Evolutionary conservation across 2,329 filamentous ascomycete genomes (phyloP).

Genomic region (Colletotrichum eleusines): DNA sequence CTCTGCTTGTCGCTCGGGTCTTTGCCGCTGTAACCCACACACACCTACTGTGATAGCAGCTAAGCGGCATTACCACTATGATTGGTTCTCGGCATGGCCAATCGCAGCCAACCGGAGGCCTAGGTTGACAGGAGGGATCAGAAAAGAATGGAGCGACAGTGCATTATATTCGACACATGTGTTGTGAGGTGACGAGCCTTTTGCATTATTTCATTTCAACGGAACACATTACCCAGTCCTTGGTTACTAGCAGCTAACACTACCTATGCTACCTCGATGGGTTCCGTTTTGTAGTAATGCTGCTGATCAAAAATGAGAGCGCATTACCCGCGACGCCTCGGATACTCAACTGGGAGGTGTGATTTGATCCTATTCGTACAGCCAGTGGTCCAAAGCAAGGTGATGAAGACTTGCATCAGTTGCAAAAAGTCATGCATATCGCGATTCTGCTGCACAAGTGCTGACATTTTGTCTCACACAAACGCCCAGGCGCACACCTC

Average conservation of each 20-base stretch:
- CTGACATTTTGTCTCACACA: constrained; percentile 39
- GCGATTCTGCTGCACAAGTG: constrained; percentile 37
- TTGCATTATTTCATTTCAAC: not conserved
- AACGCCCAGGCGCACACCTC: constrained; percentile 31
- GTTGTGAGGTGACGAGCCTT: constrained; percentile 37
- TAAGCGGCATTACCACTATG: constrained; percentile 17
- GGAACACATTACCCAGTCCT: constrained; percentile 26
- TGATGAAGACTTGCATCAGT: constrained; percentile 34
- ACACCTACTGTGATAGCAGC: constrained; percentile 28
- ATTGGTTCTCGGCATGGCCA: constrained; percentile 32
- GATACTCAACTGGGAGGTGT: not conserved
- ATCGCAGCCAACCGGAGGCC: constrained; percentile 35
- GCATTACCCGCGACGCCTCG: not conserved
- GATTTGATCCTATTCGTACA: constrained; percentile 4
- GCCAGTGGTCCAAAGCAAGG: constrained; percentile 21
- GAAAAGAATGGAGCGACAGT: constrained; percentile 29
- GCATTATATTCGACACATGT: constrained; percentile 34
- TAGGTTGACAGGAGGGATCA: constrained; percentile 6
- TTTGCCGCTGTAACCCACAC: constrained; percentile 39
- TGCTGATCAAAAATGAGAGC: constrained; percentile 10
- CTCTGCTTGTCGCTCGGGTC: constrained; percentile 32
- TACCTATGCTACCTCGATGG: constrained; percentile 11
- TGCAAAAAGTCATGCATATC: constrained; percentile 38
- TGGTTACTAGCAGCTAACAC: constrained; percentile 18
- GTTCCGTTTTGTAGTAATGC: constrained; percentile 23